phyloP scores from a whole-genome alignment of 805 yeast genomes.

The Suhomyces kilbournensis region DNA sequence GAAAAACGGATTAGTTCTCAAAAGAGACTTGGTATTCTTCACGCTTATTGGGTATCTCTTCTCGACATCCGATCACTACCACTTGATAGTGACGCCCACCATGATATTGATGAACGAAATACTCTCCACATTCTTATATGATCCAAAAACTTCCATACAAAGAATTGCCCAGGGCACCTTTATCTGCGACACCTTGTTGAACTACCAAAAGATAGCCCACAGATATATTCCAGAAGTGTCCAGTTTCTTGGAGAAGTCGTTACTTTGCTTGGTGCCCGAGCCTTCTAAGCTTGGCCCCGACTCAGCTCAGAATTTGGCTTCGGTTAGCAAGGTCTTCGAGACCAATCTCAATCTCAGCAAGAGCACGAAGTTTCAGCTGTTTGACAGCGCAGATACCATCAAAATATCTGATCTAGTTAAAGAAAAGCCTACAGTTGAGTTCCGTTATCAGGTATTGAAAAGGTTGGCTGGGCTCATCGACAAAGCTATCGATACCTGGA shows the following conservation, averaged over 20 bases:
- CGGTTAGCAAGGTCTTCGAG: slow-evolving; percentile 8
- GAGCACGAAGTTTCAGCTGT: slow-evolving; percentile 11
- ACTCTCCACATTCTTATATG: slow-evolving; percentile 36
- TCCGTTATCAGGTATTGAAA: slow-evolving; percentile 29
- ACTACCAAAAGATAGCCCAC: slow-evolving; percentile 77
- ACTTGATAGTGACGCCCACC: slow-evolving; percentile 84
- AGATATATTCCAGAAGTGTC: slow-evolving; percentile 79
- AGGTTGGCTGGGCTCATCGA: slow-evolving; percentile 34
- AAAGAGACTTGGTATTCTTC: slow-evolving; percentile 62
- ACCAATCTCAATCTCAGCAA: slow-evolving; percentile 16
- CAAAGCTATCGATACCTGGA: slow-evolving; percentile 46
- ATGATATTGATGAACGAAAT: slow-evolving; percentile 69
- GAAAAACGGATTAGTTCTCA: slow-evolving; percentile 9
- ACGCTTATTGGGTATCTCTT: slow-evolving; percentile 71
- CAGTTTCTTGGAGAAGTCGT: slow-evolving; percentile 52
- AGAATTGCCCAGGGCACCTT: slow-evolving; percentile 59
- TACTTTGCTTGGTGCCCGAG: slow-evolving; percentile 45
- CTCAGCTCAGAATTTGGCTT: slow-evolving; percentile 7
- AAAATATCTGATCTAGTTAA: slow-evolving; percentile 10
- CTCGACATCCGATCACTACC: slow-evolving; percentile 95
- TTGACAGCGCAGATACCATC: slow-evolving; percentile 1
- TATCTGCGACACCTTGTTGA: slow-evolving; percentile 59
- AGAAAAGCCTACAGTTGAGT: slow-evolving; percentile 11
- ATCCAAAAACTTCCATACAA: slow-evolving; percentile 33
- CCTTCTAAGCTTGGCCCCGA: slow-evolving; percentile 16